Conservation (phyloP, 345 rosid genomes). For the Salix dunnii region DNA sequence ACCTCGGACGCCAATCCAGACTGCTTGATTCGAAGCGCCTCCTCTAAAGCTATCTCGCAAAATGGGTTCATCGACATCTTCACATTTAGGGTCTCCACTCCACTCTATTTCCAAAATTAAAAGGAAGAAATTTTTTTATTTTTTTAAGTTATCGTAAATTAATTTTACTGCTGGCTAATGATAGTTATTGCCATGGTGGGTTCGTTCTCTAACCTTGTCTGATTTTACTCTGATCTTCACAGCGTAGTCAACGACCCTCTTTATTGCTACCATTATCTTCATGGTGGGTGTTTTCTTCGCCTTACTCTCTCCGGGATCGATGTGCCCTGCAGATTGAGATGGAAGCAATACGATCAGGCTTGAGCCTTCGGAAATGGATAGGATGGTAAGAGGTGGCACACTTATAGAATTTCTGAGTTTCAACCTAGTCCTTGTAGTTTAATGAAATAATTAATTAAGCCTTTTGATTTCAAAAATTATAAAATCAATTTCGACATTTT, state of each 20-base stretch:
- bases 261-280: conserved; percentile 91
- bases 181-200: not conserved
- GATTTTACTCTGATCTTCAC: conserved; percentile 93
- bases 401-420: not conserved
- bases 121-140: not conserved
- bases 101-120: conserved; percentile 44
- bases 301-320: no score
- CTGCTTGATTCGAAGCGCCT: conserved; percentile 82
- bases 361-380: not conserved
- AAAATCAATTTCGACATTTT: no score
- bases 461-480: not conserved
- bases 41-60: conserved; percentile 90
- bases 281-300: conserved; percentile 23
- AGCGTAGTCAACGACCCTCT: conserved; percentile 88
- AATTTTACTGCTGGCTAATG: not conserved
- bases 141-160: not conserved
- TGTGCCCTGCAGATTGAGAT: no score
- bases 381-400: not conserved
- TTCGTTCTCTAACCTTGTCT: conserved; percentile 56
- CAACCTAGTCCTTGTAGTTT: not conserved
- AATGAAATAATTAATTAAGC: no score
- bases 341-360: no score
- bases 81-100: conserved; percentile 86
- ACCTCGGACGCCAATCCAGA: conserved; percentile 83
- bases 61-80: conserved; percentile 99